Evolutionary conservation across 1,284 basidiomycete species (phyloP).

Genomic region (Phellopilus nigrolimitatus): DNA sequence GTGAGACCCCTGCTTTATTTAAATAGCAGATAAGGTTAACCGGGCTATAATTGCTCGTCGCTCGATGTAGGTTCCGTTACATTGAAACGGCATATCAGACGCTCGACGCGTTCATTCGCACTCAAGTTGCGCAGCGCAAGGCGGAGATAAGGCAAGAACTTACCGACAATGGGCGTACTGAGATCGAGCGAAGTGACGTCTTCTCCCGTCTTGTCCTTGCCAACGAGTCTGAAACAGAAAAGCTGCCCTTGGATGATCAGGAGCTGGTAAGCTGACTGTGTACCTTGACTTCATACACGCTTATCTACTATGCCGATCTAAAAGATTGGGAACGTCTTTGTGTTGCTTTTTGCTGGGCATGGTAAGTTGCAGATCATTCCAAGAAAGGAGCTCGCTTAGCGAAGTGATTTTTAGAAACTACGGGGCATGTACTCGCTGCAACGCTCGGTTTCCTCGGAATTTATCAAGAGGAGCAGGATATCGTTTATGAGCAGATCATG

Average conservation of each 20-base stretch:
- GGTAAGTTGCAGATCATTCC: conserved; percentile 30
- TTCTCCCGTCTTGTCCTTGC: conserved; percentile 48
- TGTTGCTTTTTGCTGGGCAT: conserved; percentile 52
- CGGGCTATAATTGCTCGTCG: too few relatives aligned
- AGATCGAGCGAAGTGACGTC: conserved; percentile 31
- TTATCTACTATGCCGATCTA: not conserved
- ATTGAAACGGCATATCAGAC: conserved; percentile 28
- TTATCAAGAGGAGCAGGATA: conserved; percentile 42
- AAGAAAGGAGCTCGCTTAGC: not conserved
- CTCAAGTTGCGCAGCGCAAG: conserved; percentile 35
- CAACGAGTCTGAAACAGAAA: conserved; percentile 42
- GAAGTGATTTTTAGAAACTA: conserved; percentile 39
- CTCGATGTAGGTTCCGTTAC: conserved; percentile 28
- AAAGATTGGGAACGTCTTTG: conserved; percentile 51
- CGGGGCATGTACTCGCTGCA: conserved; percentile 43
- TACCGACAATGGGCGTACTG: conserved; percentile 11
- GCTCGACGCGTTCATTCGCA: conserved; percentile 37
- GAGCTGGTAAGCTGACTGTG: conserved; percentile 50
- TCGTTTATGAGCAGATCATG: conserved; percentile 41
- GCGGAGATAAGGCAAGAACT: conserved; percentile 28
- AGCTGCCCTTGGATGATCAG: conserved; percentile 39
- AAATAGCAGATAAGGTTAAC: not conserved
- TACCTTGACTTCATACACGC: not conserved
- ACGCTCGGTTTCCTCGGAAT: conserved; percentile 43
- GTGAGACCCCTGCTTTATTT: conserved; percentile 26